phyloP scores from a whole-genome alignment of 129 eudicot species.

The Flaveria trinervia region DNA sequence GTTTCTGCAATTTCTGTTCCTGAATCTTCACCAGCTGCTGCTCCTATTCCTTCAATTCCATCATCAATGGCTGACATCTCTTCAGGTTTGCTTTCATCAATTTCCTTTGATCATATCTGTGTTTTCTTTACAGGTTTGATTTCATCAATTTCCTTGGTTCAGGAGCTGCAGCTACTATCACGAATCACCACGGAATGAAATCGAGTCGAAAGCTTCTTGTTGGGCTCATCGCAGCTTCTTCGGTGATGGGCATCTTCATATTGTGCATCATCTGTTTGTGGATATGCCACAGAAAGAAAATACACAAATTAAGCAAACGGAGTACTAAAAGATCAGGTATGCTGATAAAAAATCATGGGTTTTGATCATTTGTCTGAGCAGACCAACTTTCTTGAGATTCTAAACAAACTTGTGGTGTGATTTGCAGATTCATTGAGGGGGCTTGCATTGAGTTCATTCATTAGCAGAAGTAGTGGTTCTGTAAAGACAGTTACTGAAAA shows the following conservation, averaged over 20 bases:
- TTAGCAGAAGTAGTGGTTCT: conserved; percentile 32
- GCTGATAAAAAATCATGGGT: not conserved
- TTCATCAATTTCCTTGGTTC: conserved; percentile 15
- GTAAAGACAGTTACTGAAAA: conserved; percentile 32
- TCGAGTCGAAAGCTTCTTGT: conserved; percentile 43
- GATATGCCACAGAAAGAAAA: conserved; percentile 47
- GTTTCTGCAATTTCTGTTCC: conserved; percentile 37
- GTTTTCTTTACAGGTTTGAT: not conserved
- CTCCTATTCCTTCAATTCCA: conserved; percentile 39
- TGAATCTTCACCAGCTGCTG: conserved; percentile 41
- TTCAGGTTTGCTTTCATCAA: conserved; percentile 40
- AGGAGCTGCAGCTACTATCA: conserved; percentile 33
- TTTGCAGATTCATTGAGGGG: conserved; percentile 38
- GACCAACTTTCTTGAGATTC: not conserved
- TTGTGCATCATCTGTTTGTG: conserved; percentile 44
- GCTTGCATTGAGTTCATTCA: conserved; percentile 38
- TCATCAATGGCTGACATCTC: conserved; percentile 49
- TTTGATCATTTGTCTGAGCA: not conserved
- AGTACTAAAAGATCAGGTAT: conserved; percentile 44
- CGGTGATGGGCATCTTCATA: conserved; percentile 44
- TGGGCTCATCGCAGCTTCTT: conserved; percentile 45
- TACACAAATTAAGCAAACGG: conserved; percentile 32
- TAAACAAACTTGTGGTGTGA: conserved; percentile 11
- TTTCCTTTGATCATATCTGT: not conserved
- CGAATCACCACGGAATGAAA: conserved; percentile 33